Evolutionary conservation across 2,329 filamentous ascomycete genomes (phyloP).

Genomic region (Metarhizium album): DNA sequence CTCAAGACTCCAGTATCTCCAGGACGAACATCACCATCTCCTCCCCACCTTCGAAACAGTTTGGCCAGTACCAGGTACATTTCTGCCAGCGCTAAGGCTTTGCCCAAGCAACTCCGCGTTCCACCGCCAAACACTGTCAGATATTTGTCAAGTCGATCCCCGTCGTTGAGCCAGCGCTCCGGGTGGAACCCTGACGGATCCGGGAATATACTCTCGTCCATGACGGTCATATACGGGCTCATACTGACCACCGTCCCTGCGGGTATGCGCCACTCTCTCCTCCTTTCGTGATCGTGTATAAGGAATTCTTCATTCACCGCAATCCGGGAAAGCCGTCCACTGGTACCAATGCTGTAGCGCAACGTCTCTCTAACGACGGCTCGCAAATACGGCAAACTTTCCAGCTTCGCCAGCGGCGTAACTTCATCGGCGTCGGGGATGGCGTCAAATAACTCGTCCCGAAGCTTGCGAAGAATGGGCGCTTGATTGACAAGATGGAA

Average conservation of each 20-base stretch:
- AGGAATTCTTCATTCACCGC: constrained; percentile 27
- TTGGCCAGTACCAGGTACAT: constrained; percentile 26
- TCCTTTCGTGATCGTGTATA: constrained; percentile 17
- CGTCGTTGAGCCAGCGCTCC: constrained; percentile 25
- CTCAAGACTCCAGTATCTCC: constrained; percentile 24
- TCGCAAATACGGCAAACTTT: constrained; percentile 32
- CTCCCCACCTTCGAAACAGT: constrained; percentile 27
- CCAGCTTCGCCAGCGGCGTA: constrained; percentile 18
- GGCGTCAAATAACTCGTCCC: constrained; percentile 24
- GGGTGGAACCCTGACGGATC: constrained; percentile 23
- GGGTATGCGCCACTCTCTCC: constrained; percentile 20
- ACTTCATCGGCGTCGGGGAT: constrained; percentile 20
- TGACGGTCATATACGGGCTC: constrained; percentile 26
- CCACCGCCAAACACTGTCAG: constrained; percentile 25
- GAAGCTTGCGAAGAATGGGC: constrained; percentile 18
- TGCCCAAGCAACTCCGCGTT: constrained; percentile 24
- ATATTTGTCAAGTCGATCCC: constrained; percentile 21
- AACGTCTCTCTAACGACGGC: constrained; percentile 42
- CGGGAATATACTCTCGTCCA: constrained; percentile 21
- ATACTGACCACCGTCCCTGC: constrained; percentile 25
- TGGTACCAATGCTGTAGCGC: constrained; percentile 36
- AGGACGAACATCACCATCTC: constrained; percentile 20
- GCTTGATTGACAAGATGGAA: constrained; percentile 25
- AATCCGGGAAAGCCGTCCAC: constrained; percentile 36
- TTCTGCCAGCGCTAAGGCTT: constrained; percentile 28